Base-by-base conservation (phyloP, 1,284 basidiomycete genomes). In the Gomphus bonarii region DNA sequence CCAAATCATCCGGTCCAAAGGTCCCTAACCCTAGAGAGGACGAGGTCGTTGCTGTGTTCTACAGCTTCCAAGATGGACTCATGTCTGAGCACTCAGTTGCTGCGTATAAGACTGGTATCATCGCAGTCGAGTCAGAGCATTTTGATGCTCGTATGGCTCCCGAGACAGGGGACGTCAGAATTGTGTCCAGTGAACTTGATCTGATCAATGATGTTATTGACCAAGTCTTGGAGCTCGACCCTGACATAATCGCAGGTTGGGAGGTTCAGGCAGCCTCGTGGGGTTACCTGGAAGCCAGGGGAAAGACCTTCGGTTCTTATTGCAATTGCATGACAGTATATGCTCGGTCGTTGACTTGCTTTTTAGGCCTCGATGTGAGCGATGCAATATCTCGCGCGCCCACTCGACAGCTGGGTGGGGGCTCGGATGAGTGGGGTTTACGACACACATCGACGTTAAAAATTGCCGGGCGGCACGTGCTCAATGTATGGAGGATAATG, bases 401-500 rank as follows among this genome's bases (percentile, higher is more conserved):
- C 50, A 72, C 66, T 58, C 66, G 72, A 54, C 66, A 67, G 42
- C 64, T 66, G 33, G 66, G 68, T 18, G 67, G 67, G 10, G 74
- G 74, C 36, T 75, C 73, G 22, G 83, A 89, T 62, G 78, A 81
- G 61, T 97, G 93, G 85, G 84, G 82, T 14, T 71, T 78, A 56
- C 79, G 82, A 56, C 88, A 88, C 61, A 84, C 85, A 1, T 88
- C 93, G 0, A 88, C 85, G 1, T 86, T 99, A 68, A 86, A 85
- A 63, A 84, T 95, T 38, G 77, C 80, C 10, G 95, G 95, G 0
- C 79, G 95, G 9, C 94, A 98, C 67, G 86, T 95, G 35, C 75
- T 99, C 51, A 97, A 97, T 63, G 73, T 94, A 12, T 97, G 94
- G 95, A 78, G 94, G 50, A 81, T 97, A 56, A 89, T 98, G 78